Evolutionary conservation across 2,329 filamentous ascomycete species (phyloP), one percentile per base, ranked within the genome.

Genomic region (Colletotrichum magnum): DNA sequence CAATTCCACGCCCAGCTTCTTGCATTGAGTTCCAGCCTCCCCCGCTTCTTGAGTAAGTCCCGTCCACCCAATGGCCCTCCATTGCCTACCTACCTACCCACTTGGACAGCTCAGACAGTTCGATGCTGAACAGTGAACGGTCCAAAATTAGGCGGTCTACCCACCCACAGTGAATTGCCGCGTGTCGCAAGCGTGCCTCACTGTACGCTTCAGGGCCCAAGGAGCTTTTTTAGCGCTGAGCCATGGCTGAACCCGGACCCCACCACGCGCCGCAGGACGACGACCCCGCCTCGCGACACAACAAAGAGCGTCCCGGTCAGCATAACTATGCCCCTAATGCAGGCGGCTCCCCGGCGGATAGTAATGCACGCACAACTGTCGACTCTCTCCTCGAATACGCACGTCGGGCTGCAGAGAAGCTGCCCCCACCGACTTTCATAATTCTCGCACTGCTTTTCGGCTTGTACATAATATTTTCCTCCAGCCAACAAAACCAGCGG

Each of bases 361-460:
- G 18, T 18, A 63, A 48, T 41, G 60, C 68, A 52, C n/a, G 58
- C 58, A 52, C 58, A 43, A 58, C 18, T n/a, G 58, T 24, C 51
- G 45, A 36, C 36, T 47, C 61, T 26, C 63, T 69, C 67, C 56
- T 62, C 57, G 67, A 69, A 2, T 69, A 66, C 63, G 58, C 58
- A 10, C 73, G 77, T 74, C 76, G 73, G 67, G 76, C 76, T 64
- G 71, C 76, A 72, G 77, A 78, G 80, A 81, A 81, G 79, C 78
- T 82, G 71, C 78, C 80, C 82, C 82, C 83, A 77, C 82, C 77
- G 78, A 74, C 82, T 79, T 81, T 83, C 74, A 76, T 79, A 75
- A 74, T 80, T 73, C 75, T 81, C 73, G 75, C 82, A 71, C 73
- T 77, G 73, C 74, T 82, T 72, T 74, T 81, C 73, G 77, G 75